Percentiles rank a stretch among this genome's conserved stretches.
Conservation (phyloP, 352 stramenopile genomes). For the Phytophthora citricola region DNA sequence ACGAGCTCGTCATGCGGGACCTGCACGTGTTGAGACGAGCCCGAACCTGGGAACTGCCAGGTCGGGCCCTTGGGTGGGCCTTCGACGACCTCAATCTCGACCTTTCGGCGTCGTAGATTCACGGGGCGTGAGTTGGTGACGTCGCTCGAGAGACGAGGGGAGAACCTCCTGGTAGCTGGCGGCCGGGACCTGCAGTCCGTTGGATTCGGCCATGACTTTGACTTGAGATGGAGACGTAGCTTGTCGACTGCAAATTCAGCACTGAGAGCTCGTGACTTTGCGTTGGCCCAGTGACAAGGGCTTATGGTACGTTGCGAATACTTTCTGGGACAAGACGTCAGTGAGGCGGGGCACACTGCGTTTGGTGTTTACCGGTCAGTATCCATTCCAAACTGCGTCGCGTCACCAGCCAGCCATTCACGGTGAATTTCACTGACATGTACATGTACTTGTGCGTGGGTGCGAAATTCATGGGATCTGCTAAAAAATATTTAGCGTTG, state of each 20-base stretch:
- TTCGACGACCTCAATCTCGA: conserved; percentile 53
- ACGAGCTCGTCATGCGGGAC: conserved; percentile 39
- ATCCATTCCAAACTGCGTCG: too few relatives aligned
- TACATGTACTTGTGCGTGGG: too few relatives aligned
- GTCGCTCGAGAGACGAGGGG: conserved; percentile 17
- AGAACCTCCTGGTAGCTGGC: conserved; percentile 22
- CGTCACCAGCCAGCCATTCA: too few relatives aligned
- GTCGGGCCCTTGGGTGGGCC: conserved; percentile 29
- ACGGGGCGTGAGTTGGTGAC: conserved; percentile 20
- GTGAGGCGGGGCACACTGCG: too few relatives aligned
- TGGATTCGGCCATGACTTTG: conserved; percentile 8
- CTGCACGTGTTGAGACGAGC: conserved; percentile 39
- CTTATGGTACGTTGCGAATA: not conserved
- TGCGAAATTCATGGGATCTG: too few relatives aligned
- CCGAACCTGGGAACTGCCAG: conserved; percentile 47
- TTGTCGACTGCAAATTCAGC: conserved; percentile 10
- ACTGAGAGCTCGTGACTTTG: conserved; percentile 6
- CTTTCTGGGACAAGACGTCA: not conserved
- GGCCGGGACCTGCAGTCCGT: conserved; percentile 19
- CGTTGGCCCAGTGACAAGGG: too few relatives aligned
- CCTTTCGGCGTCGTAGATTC: conserved; percentile 44
- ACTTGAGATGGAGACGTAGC: not conserved
- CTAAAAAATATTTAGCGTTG: too few relatives aligned
- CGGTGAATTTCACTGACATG: too few relatives aligned
- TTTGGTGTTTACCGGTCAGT: too few relatives aligned